phyloP scores from a whole-genome alignment of 768 basidiomycete species.

The Cystofilobasidium bisporidii region DNA sequence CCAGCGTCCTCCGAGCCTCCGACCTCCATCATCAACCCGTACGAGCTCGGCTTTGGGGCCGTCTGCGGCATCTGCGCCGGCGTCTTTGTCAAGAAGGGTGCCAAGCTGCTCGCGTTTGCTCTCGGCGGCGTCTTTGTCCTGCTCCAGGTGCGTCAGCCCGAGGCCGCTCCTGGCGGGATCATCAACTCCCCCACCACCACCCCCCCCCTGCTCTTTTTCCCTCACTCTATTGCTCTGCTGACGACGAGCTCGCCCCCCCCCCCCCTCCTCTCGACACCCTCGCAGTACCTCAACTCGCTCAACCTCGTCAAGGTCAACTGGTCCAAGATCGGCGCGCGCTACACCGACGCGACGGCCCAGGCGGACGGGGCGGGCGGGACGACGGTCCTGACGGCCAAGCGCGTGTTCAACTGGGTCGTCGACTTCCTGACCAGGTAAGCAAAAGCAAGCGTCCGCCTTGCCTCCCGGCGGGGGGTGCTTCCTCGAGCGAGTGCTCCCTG shows the following conservation, averaged over 20 bases:
- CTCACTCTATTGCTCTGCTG: no score
- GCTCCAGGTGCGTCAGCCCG: conserved; percentile 58
- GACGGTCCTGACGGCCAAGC: conserved; percentile 13
- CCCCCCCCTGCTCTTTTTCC: no score
- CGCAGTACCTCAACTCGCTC: conserved; percentile 20
- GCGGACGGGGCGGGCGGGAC: conserved; percentile 1
- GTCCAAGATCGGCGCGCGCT: conserved; percentile 8
- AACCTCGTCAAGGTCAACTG: conserved; percentile 26
- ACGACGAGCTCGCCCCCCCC: no score
- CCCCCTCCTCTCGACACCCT: background rate
- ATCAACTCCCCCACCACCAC: no score
- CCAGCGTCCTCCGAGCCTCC: background rate
- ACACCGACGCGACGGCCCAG: conserved; percentile 10
- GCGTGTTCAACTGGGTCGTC: conserved; percentile 18
- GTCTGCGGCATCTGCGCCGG: conserved; percentile 81
- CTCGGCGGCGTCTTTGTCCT: conserved; percentile 86
- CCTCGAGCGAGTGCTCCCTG: no score
- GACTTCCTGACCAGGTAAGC: conserved; percentile 27
- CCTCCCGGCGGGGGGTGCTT: background rate
- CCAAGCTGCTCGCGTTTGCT: conserved; percentile 67
- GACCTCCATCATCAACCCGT: conserved; percentile 62
- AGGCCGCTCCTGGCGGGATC: no score
- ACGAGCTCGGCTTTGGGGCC: conserved; percentile 80
- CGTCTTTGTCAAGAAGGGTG: conserved; percentile 91
- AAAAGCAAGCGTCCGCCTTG: background rate